Percentiles rank a stretch among this genome's conserved stretches.
These are phyloP conservation scores for Podaxis sp. DNA, from an alignment of 768 basidiomycete species.

Conservation along the genomic window DNA sequence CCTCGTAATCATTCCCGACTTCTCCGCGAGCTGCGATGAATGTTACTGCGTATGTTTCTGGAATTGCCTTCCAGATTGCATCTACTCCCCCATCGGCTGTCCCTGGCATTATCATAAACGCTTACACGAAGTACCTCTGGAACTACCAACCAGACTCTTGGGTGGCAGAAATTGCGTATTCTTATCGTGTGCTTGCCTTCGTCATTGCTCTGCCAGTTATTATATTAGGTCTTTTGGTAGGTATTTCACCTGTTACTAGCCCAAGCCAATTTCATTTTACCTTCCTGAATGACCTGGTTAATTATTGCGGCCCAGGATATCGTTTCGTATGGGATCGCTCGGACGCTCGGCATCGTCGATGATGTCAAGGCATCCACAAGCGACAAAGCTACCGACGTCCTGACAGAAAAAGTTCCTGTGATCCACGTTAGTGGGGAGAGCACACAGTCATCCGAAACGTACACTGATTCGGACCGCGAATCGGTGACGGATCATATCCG, in stretches of 20 bases:
- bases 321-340: constrained; percentile 77
- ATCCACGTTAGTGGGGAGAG: constrained; percentile 29
- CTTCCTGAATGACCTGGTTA: neutral
- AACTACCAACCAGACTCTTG: constrained; percentile 62
- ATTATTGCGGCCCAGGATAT: constrained; percentile 55
- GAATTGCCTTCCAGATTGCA: constrained; percentile 27
- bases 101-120: constrained; percentile 50
- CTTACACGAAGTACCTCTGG: constrained; percentile 64
- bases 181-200: constrained; percentile 64
- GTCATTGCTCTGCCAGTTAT: constrained; percentile 63
- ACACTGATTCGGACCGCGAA: constrained; percentile 27
- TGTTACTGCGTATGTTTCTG: constrained; percentile 27
- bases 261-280: neutral
- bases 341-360: constrained; percentile 77
- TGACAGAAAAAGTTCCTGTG: constrained; percentile 25
- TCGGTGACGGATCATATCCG: constrained; percentile 1
- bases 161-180: constrained; percentile 63
- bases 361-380: constrained; percentile 72
- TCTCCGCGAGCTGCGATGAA: constrained; percentile 26
- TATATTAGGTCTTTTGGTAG: constrained; percentile 50
- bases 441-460: constrained; percentile 20
- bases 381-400: constrained; percentile 45
- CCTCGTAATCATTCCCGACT: neutral
- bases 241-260: constrained; percentile 23
- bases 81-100: constrained; percentile 32